phyloP scores from a whole-genome alignment of 768 basidiomycete species.

The Rhodosporidiobolus odoratus region DNA sequence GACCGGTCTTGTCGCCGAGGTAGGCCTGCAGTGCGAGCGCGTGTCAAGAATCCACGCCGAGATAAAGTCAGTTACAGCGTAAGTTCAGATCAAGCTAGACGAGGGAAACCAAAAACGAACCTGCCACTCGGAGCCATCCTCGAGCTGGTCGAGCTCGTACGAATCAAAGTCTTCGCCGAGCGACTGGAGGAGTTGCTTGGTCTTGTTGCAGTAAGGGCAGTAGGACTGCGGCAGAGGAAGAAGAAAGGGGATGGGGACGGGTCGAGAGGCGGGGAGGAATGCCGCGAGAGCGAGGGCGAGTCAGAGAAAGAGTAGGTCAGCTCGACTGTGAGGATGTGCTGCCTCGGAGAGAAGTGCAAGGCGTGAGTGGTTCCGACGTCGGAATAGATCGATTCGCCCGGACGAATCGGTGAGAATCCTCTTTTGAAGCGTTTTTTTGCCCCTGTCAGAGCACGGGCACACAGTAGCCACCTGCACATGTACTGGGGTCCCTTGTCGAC shows the following conservation, averaged over 20 bases:
- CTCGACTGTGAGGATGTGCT: too few relatives aligned
- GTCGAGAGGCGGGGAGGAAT: neutral
- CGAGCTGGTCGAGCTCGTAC: constrained; percentile 37
- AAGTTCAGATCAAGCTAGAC: neutral
- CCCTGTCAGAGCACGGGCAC: too few relatives aligned
- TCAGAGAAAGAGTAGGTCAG: too few relatives aligned
- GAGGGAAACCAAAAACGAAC: neutral
- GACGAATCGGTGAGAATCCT: too few relatives aligned
- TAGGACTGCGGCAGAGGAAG: neutral
- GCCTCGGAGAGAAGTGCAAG: too few relatives aligned
- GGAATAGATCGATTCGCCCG: too few relatives aligned
- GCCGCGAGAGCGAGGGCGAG: too few relatives aligned
- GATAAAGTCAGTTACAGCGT: neutral
- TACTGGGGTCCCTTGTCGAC: too few relatives aligned
- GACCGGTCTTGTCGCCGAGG: constrained; percentile 37
- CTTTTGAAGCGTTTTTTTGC: too few relatives aligned
- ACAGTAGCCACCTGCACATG: too few relatives aligned
- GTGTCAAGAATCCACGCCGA: neutral
- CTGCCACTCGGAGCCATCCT: constrained; percentile 36
- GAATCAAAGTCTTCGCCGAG: constrained; percentile 16
- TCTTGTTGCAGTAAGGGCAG: constrained; percentile 21
- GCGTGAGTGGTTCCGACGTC: too few relatives aligned
- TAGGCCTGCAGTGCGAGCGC: constrained; percentile 7
- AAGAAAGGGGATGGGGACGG: neutral
- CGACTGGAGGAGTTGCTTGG: constrained; percentile 25